phyloP scores from a whole-genome alignment of 164 flowering plant species.

The Umbilicus rupestris region DNA sequence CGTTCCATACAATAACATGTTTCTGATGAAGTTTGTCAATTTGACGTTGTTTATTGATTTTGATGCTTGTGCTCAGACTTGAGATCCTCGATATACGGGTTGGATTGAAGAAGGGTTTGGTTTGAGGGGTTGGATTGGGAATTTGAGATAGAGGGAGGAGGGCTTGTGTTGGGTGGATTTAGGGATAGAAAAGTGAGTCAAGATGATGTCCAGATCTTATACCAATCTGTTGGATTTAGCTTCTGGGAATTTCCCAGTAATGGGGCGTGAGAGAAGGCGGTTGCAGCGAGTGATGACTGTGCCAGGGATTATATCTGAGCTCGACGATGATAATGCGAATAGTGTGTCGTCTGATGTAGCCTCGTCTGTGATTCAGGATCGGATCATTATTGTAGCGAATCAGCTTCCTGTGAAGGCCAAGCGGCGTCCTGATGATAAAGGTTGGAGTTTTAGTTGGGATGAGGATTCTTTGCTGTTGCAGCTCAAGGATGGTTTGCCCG shows the following conservation, averaged over 20 bases:
- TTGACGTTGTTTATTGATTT: background rate
- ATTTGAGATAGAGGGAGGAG: background rate
- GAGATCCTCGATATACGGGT: conserved; percentile 2
- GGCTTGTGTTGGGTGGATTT: background rate
- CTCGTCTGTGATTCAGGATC: conserved; percentile 17
- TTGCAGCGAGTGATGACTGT: conserved; percentile 23
- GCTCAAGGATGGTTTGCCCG: conserved; percentile 23
- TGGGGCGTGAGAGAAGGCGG: conserved; percentile 17
- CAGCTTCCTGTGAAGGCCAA: conserved; percentile 23
- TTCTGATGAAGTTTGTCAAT: background rate
- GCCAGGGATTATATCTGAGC: conserved; percentile 19
- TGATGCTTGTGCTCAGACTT: conserved; percentile 1
- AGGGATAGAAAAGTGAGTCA: background rate
- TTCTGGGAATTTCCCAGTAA: conserved; percentile 23
- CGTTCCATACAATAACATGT: background rate
- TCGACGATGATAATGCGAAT: conserved; percentile 20
- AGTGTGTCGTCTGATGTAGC: conserved; percentile 21
- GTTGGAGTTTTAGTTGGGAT: conserved; percentile 25
- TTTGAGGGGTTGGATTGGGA: background rate
- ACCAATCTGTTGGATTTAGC: conserved; percentile 23
- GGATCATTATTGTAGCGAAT: conserved; percentile 24
- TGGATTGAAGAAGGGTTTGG: conserved; percentile 10
- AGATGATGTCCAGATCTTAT: conserved; percentile 26
- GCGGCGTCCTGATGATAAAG: conserved; percentile 18
- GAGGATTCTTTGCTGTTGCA: conserved; percentile 19